Conservation (phyloP, 2,329 filamentous ascomycete species). For the Bipolaris gigantea region DNA sequence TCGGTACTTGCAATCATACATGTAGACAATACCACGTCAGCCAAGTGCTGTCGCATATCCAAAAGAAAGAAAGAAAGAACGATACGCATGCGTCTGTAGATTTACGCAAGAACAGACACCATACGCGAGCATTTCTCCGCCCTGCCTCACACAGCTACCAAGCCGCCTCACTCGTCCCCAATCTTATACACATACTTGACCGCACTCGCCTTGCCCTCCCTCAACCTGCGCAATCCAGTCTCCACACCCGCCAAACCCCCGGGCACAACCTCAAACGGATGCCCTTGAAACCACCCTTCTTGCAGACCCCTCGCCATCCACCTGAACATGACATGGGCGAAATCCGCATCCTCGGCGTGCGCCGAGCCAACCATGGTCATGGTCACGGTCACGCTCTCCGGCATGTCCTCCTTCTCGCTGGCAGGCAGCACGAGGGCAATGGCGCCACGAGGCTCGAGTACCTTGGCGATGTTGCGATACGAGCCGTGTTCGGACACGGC, state of each 20-base stretch:
- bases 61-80: too few species aligned
- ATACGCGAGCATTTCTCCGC: too few species aligned
- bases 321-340: constrained; percentile 51
- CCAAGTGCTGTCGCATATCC: too few species aligned
- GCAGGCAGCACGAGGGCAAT: constrained; percentile 49
- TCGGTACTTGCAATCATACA: too few species aligned
- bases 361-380: constrained; percentile 44
- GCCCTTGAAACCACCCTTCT: constrained; percentile 55
- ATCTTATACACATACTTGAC: constrained; percentile 66
- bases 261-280: constrained; percentile 56
- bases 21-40: too few species aligned
- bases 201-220: constrained; percentile 62
- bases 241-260: constrained; percentile 60
- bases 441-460: constrained; percentile 40
- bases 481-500: constrained; percentile 57
- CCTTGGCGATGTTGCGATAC: constrained; percentile 45
- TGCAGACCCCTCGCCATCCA: constrained; percentile 52
- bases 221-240: constrained; percentile 57
- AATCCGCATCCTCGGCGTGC: constrained; percentile 43
- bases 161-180: constrained; percentile 40
- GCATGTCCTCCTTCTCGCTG: constrained; percentile 49
- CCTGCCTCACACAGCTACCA: neutral
- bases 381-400: constrained; percentile 43
- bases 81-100: too few species aligned
- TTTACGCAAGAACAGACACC: too few species aligned